Conservation (phyloP, 2,329 filamentous ascomycete species). For the Neurospora sp. region DNA sequence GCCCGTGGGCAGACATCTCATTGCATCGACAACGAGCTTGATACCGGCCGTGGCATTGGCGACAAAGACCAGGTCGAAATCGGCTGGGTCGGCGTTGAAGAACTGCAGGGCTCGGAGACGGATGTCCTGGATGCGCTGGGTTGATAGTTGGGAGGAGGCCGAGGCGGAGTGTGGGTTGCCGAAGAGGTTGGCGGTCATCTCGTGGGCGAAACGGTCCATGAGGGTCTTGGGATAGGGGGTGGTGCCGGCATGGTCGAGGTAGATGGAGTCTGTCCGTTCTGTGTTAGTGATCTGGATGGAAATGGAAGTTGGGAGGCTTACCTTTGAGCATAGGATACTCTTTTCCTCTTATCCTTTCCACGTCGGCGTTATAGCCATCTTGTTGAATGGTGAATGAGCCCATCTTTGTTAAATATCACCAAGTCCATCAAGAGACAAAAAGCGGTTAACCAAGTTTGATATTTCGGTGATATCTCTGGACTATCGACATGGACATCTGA, state of each 20-base stretch:
- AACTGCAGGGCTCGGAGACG: constrained; percentile 63
- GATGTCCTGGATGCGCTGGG: constrained; percentile 64
- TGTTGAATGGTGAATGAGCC: not conserved
- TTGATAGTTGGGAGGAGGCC: constrained; percentile 66
- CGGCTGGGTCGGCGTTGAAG: constrained; percentile 69
- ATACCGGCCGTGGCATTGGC: constrained; percentile 87
- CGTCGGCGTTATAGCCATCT: constrained; percentile 42
- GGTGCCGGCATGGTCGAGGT: constrained; percentile 95
- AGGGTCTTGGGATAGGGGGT: constrained; percentile 72
- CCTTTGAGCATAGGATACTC: constrained; percentile 66
- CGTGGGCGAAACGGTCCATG: constrained; percentile 68
- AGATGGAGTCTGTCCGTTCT: constrained; percentile 53
- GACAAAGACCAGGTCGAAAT: constrained; percentile 85
- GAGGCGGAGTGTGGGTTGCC: constrained; percentile 91
- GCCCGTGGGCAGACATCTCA: constrained; percentile 58
- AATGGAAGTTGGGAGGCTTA: constrained; percentile 19
- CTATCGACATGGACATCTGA: not conserved
- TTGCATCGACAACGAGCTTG: constrained; percentile 73
- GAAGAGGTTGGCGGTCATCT: constrained; percentile 70
- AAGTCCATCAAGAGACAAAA: not conserved
- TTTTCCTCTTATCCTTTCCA: constrained; percentile 47
- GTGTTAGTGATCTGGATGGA: constrained; percentile 5
- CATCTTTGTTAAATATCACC: not conserved
- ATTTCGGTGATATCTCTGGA: not conserved
- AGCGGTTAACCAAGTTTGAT: not conserved